Conservation (phyloP, 345 rosid genomes). For the Salix viminalis region DNA sequence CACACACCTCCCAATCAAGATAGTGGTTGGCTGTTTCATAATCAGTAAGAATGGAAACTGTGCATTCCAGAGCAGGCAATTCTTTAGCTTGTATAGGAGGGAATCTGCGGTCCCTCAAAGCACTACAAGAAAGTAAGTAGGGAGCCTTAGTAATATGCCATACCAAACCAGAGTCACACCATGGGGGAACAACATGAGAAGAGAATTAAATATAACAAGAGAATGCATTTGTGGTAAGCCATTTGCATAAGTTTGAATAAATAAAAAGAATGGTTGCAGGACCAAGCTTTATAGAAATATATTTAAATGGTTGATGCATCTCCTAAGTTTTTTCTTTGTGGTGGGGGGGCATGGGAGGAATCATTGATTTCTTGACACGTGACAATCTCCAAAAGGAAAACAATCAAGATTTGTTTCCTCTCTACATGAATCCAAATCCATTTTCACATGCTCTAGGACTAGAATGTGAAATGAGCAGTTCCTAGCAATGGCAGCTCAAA, state of each 20-base stretch:
- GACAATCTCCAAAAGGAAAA: neutral
- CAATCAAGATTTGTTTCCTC: neutral
- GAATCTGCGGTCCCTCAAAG: conserved; percentile 93
- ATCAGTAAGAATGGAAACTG: conserved; percentile 79
- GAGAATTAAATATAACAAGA: neutral
- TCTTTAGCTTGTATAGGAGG: conserved; percentile 92
- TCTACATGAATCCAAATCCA: neutral
- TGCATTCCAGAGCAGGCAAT: conserved; percentile 83
- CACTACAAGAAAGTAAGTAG: conserved; percentile 47
- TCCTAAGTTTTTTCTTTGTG: neutral
- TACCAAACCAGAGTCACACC: neutral
- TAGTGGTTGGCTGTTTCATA: conserved; percentile 74
- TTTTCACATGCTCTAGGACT: neutral
- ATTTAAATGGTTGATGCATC: neutral
- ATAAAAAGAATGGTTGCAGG: neutral
- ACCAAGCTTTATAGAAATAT: neutral
- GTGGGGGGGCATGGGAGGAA: neutral
- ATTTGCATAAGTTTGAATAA: neutral
- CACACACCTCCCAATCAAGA: conserved; percentile 94
- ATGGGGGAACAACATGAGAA: neutral
- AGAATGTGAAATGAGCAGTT: neutral
- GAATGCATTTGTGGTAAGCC: neutral
- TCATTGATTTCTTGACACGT: neutral
- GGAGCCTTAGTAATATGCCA: neutral
- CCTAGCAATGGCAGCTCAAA: neutral